Base-by-base conservation (phyloP, 2,329 filamentous ascomycete genomes). In the Aspergillus aculeatinus region DNA sequence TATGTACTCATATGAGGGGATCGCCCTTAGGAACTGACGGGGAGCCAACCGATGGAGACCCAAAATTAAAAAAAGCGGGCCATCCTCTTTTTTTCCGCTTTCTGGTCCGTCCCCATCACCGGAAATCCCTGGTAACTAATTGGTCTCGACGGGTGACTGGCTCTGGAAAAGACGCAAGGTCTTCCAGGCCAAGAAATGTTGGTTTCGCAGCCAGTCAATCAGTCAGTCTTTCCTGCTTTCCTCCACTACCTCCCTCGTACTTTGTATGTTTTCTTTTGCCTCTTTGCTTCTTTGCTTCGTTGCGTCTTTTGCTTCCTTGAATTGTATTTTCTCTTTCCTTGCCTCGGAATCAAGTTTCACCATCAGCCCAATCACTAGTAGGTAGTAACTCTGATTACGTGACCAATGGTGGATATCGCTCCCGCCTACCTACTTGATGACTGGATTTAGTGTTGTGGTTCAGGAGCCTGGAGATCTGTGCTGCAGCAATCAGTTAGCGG, bases 151-250 rank as follows among this genome's bases (percentile, higher is more conserved):
- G 31, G 54, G 55, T 58, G 50, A 63, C 58, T 57, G 63, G 61
- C 61, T 63, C 33, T 44, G 49, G 57, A 52, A 59, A 55, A 53
- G 63, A 65, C 63, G 63, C 63, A 65, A 65, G 63, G 63, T 60
- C 58, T 63, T 49, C 59, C 57, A 58, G 60, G 55, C 61, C 60
- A 63, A 63, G 59, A 60, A 58, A 50, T 58, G 51, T 49, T 55
- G 51, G 60, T 63, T 63, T 63, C 60, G 62, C 61, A 64, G 60
- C 39, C 33, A 31, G 60, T 51, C 55, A 55, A 21, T 29, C 39
- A 55, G 49, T 59, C 35, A 53, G 35, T 57, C 42, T 48, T 39
- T 51, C 31, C 21, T 57, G 48, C 19, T 51, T 51, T 51, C 39
- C 55, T 57, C 35, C 39, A 42, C 14, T 48, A 42, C 25, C 42